phyloP scores from a whole-genome alignment of 1,139 yeast genomes.

The Geotrichum histeridarum region DNA sequence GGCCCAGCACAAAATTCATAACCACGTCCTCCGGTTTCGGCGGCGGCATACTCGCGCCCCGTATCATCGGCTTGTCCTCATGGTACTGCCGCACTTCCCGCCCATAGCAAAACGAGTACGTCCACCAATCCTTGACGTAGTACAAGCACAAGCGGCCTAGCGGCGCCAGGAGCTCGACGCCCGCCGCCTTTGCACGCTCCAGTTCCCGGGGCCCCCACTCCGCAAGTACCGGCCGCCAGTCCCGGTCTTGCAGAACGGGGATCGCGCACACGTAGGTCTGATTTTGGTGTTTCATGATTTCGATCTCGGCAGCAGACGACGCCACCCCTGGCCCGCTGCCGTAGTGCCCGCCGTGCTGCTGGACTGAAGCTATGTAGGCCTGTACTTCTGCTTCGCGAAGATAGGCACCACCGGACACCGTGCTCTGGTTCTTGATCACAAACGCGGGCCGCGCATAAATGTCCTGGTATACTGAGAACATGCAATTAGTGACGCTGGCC shows the following conservation, averaged over 20 bases:
- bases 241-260: slow-evolving; percentile 3
- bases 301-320: not conserved
- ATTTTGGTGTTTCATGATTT: slow-evolving; percentile 11
- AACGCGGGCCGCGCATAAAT: slow-evolving; percentile 4
- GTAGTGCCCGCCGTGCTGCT: not conserved
- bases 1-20: slow-evolving; percentile 46
- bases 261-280: slow-evolving; percentile 9
- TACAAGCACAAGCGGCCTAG: slow-evolving; percentile 34
- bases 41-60: slow-evolving; percentile 2
- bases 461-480: not conserved
- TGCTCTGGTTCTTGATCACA: not conserved
- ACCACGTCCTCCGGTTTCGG: slow-evolving; percentile 40
- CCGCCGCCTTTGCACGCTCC: slow-evolving; percentile 22
- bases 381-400: slow-evolving; percentile 6
- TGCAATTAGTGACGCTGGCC: not conserved
- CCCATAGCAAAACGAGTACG: slow-evolving; percentile 54
- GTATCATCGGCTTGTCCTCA: slow-evolving; percentile 25
- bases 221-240: not conserved
- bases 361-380: slow-evolving; percentile 7
- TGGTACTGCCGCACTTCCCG: slow-evolving; percentile 56
- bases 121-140: slow-evolving; percentile 57
- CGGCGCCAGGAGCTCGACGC: slow-evolving; percentile 32
- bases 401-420: not conserved
- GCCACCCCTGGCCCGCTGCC: not conserved
- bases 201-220: slow-evolving; percentile 8